A percentile compares a stretch with the other conserved stretches of the same genome.
These are phyloP conservation scores for Phytopythium vexans DNA, from an alignment of 352 stramenopile genomes.

Conservation along the genomic window DNA sequence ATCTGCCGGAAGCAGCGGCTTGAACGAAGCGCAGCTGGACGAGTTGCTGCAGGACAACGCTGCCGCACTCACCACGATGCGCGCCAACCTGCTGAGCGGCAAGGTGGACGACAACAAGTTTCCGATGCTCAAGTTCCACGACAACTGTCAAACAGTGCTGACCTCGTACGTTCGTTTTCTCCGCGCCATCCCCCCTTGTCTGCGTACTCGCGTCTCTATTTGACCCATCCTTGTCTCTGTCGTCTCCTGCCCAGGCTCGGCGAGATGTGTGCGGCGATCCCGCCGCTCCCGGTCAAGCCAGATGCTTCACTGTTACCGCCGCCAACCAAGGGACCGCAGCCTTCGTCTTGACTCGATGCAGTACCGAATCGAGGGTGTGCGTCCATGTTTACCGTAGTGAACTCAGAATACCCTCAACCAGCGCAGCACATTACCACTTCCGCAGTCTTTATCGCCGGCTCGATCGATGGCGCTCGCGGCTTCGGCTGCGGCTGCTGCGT, in stretches of 20 bases:
- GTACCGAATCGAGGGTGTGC: too few relatives aligned
- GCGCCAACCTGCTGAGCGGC: conserved; percentile 62
- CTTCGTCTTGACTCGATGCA: conserved; percentile 6
- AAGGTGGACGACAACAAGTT: conserved; percentile 44
- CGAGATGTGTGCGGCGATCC: conserved; percentile 59
- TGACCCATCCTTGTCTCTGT: conserved; percentile 3
- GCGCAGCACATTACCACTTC: background rate
- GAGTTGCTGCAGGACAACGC: conserved; percentile 71
- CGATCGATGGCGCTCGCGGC: background rate
- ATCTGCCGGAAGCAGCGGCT: conserved; percentile 5
- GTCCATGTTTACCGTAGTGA: too few relatives aligned
- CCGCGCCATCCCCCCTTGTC: background rate
- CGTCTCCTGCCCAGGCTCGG: conserved; percentile 28
- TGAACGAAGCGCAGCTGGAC: conserved; percentile 46
- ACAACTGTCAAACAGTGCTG: conserved; percentile 60
- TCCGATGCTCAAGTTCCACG: conserved; percentile 64
- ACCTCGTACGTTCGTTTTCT: conserved; percentile 40
- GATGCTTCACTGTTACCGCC: conserved; percentile 63
- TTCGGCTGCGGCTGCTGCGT: background rate
- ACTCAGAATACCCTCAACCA: too few relatives aligned
- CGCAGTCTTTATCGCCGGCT: conserved; percentile 3
- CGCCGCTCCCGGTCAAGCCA: conserved; percentile 56
- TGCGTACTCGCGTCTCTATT: conserved; percentile 1
- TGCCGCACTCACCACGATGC: conserved; percentile 56
- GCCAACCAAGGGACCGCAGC: conserved; percentile 4